Conservation (phyloP, 805 yeast species). For the Candida golubevii region DNA sequence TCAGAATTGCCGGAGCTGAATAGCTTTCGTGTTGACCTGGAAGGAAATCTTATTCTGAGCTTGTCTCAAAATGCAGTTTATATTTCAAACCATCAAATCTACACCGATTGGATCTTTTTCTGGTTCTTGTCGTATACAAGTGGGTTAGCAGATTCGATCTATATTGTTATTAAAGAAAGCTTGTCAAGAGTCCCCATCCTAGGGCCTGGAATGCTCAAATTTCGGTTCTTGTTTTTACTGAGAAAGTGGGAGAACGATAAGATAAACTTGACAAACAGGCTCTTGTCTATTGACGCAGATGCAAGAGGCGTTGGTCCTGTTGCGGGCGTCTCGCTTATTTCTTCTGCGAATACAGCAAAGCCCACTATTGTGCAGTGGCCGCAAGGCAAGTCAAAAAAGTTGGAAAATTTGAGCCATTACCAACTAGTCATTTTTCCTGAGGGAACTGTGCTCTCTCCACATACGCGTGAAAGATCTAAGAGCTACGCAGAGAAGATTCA, state of each 20-base stretch:
- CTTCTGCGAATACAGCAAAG: slow-evolving; percentile 21
- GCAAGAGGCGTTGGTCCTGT: slow-evolving; percentile 56
- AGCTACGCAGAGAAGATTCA: slow-evolving; percentile 52
- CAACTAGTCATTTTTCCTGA: slow-evolving; percentile 85
- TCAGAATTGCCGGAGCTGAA: slow-evolving; percentile 32
- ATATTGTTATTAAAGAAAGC: slow-evolving; percentile 67
- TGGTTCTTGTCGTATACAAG: slow-evolving; percentile 84
- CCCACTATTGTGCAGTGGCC: slow-evolving; percentile 29
- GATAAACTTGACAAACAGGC: slow-evolving; percentile 48
- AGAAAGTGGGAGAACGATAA: slow-evolving; percentile 86
- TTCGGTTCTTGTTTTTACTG: slow-evolving; percentile 70
- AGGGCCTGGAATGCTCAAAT: slow-evolving; percentile 83
- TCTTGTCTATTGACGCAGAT: slow-evolving; percentile 56
- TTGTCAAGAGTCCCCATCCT: slow-evolving; percentile 70
- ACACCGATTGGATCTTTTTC: slow-evolving; percentile 86
- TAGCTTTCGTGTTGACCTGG: slow-evolving; percentile 15
- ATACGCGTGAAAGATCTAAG: slow-evolving; percentile 56
- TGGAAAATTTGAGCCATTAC: slow-evolving; percentile 25
- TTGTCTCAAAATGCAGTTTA: slow-evolving; percentile 54
- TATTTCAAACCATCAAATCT: slow-evolving; percentile 90
- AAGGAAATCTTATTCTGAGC: slow-evolving; percentile 19
- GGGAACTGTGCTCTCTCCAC: slow-evolving; percentile 79
- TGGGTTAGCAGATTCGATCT: slow-evolving; percentile 57
- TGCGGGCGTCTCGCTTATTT: slow-evolving; percentile 34
- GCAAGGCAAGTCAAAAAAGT: slow-evolving; percentile 14